Evolutionary conservation across 257 asterid genomes (phyloP).

Genomic region (Solanum gracilifrons): DNA sequence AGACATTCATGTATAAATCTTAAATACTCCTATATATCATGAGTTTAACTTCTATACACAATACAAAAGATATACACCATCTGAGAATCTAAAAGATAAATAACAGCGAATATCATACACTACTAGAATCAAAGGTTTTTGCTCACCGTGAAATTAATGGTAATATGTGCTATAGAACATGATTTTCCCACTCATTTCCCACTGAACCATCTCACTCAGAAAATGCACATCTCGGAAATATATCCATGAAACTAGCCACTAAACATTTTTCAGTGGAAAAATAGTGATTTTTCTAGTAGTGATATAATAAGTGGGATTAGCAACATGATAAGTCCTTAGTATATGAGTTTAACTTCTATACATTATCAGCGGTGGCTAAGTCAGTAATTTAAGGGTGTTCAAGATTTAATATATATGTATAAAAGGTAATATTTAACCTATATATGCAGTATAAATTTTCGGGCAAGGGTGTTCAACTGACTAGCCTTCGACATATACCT

Average conservation of each 20-base stretch:
- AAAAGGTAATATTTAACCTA: background rate
- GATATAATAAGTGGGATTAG: background rate
- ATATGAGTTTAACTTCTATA: background rate
- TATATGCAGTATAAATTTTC: background rate
- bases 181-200: no score
- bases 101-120: background rate
- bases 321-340: background rate
- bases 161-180: no score
- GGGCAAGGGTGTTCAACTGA: background rate
- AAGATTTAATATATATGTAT: background rate
- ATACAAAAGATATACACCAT: background rate
- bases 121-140: no score
- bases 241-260: accelerated
- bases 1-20: background rate
- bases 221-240: no score
- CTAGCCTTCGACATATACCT: constrained; percentile 20
- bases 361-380: background rate
- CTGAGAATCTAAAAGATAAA: background rate
- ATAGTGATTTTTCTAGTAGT: no score
- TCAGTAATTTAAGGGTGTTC: background rate
- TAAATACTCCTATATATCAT: background rate
- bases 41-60: background rate
- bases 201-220: no score
- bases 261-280: accelerated
- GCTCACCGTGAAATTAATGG: background rate